These are phyloP conservation scores for Colletotrichum brevisporum DNA, from an alignment of 2,329 filamentous ascomycete species.

Conservation along the genomic window DNA sequence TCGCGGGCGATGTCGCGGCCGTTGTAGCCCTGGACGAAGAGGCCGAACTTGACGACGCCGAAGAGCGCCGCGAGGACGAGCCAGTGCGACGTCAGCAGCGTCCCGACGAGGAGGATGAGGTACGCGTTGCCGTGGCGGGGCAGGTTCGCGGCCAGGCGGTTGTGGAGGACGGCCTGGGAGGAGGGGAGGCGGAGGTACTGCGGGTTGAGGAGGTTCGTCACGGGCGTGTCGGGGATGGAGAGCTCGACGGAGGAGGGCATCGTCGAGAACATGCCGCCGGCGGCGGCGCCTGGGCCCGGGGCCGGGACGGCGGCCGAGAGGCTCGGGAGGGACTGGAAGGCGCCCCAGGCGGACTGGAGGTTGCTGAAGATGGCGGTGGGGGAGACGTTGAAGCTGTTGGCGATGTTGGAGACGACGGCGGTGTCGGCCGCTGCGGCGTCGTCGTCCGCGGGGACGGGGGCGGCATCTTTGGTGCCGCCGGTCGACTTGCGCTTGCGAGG, in stretches of 20 bases:
- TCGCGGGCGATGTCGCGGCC: conserved; percentile 38
- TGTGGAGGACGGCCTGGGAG: conserved; percentile 34
- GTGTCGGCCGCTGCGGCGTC: background rate
- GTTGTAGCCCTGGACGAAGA: conserved; percentile 38
- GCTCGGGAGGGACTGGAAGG: conserved; percentile 30
- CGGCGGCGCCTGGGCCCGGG: background rate
- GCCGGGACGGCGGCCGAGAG: conserved; percentile 11
- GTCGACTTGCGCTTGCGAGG: conserved; percentile 29
- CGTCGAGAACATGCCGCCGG: background rate
- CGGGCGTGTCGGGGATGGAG: conserved; percentile 34
- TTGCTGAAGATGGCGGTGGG: conserved; percentile 28
- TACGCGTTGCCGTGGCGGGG: conserved; percentile 39
- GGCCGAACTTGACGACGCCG: conserved; percentile 34
- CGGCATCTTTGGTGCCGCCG: conserved; percentile 4
- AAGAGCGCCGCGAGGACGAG: conserved; percentile 36
- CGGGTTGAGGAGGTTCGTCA: conserved; percentile 38
- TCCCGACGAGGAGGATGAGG: conserved; percentile 38
- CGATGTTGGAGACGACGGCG: background rate
- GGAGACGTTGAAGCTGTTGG: conserved; percentile 12
- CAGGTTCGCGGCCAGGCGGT: conserved; percentile 32
- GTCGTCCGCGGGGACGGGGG: background rate
- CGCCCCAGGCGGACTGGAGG: conserved; percentile 30
- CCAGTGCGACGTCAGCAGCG: conserved; percentile 36
- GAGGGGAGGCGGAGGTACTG: conserved; percentile 27
- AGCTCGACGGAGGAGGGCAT: conserved; percentile 25